phyloP scores from a whole-genome alignment of 805 yeast species.

The Myxozyma mucilagina region DNA sequence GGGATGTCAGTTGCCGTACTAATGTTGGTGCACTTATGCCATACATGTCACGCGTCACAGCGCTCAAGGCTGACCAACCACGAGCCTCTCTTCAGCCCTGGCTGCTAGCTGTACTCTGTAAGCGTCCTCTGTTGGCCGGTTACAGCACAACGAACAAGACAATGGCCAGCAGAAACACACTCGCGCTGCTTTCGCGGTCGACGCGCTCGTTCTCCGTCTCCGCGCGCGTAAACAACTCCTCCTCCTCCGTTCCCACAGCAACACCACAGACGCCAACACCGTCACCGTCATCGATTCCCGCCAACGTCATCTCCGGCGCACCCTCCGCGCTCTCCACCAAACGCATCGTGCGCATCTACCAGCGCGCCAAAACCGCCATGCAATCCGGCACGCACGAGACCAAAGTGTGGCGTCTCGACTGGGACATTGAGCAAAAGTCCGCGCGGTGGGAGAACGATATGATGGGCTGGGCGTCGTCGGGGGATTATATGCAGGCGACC shows the following conservation, averaged over 20 bases:
- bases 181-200: constrained; percentile 7
- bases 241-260: not conserved
- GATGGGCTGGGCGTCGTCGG: constrained; percentile 79
- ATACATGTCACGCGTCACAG: not conserved
- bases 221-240: not conserved
- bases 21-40: not conserved
- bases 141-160: not conserved
- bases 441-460: constrained; percentile 88
- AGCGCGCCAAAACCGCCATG: constrained; percentile 77
- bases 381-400: constrained; percentile 60
- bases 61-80: constrained; percentile 20
- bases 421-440: constrained; percentile 76
- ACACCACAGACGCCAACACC: constrained; percentile 17
- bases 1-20: not conserved
- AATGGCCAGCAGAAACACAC: constrained; percentile 19
- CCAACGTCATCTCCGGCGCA: constrained; percentile 74
- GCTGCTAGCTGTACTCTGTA: no score
- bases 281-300: constrained; percentile 39
- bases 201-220: no score
- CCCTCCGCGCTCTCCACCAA: constrained; percentile 61
- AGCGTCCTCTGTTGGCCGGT: no score
- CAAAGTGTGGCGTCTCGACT: constrained; percentile 69
- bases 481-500: constrained; percentile 79
- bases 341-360: constrained; percentile 73
- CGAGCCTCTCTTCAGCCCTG: no score